Percentiles rank a stretch among this genome's conserved stretches.
These are phyloP conservation scores for Triglochin maritima DNA, from an alignment of 106 monocot species.

Conservation along the genomic window DNA sequence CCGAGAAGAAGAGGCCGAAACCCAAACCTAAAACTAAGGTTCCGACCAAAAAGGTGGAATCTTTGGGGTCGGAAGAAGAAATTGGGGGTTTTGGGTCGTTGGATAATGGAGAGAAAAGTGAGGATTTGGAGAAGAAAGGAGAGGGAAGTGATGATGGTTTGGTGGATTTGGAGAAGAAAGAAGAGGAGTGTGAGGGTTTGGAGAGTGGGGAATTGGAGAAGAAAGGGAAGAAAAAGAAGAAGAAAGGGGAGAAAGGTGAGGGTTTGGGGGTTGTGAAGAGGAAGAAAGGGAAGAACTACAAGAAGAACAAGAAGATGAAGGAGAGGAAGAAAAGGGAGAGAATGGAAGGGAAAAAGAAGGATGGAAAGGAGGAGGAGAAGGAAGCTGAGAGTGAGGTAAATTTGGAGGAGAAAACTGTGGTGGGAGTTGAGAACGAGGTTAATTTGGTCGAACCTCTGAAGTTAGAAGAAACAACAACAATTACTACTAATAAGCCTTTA, in stretches of 20 bases:
- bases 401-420: not conserved
- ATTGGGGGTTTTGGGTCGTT: not conserved
- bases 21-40: not conserved
- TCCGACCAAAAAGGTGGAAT: constrained; percentile 21
- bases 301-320: constrained; percentile 6
- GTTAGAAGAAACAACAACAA: not conserved
- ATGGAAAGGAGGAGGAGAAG: constrained; percentile 3
- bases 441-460: not conserved
- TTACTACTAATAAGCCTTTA: too few species aligned
- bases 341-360: constrained; percentile 9
- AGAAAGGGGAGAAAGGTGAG: constrained; percentile 10
- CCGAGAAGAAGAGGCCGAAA: constrained; percentile 14
- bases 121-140: not conserved
- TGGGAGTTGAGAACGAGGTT: not conserved
- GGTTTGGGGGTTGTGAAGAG: constrained; percentile 5
- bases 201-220: not conserved
- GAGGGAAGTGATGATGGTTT: constrained; percentile 6
- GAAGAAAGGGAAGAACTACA: constrained; percentile 7
- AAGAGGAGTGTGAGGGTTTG: constrained; percentile 1
- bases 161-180: not conserved
- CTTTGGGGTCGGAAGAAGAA: not conserved
- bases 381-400: not conserved
- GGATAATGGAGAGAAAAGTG: not conserved
- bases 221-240: constrained; percentile 5
- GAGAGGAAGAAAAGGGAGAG: constrained; percentile 9